These are phyloP conservation scores for Carpinus viminea DNA, from an alignment of 306 rosid genomes.

Conservation along the genomic window DNA sequence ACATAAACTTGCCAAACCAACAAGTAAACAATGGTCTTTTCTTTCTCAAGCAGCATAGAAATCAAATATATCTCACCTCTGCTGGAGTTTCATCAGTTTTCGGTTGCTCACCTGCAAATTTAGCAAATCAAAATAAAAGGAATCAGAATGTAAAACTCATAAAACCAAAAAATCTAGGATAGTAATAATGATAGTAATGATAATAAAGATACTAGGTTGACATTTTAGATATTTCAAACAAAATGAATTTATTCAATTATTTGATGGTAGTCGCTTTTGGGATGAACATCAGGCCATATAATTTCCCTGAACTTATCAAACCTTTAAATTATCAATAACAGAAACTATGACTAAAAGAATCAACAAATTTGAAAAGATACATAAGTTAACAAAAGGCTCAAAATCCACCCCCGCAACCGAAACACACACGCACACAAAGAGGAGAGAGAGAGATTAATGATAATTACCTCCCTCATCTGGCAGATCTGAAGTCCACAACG, in stretches of 20 bases:
- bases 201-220: not conserved
- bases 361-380: no score
- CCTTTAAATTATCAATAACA: no score
- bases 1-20: not conserved
- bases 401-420: no score
- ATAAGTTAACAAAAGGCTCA: no score
- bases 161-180: not conserved
- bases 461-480: constrained; percentile 57
- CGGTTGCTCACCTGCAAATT: constrained; percentile 30
- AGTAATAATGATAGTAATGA: not conserved
- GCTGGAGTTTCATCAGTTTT: constrained; percentile 25
- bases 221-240: not conserved
- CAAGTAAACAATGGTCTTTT: not conserved
- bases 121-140: constrained; percentile 8
- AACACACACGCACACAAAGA: no score
- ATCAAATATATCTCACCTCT: constrained; percentile 24
- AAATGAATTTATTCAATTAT: not conserved
- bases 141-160: not conserved
- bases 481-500: constrained; percentile 68
- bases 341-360: no score
- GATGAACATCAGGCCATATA: not conserved
- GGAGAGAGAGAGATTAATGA: not conserved
- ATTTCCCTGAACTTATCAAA: no score
- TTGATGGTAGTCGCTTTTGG: not conserved
- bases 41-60: not conserved